Base-by-base conservation (phyloP, 2,329 filamentous ascomycete species). In the Penicillium brevicompactum region DNA sequence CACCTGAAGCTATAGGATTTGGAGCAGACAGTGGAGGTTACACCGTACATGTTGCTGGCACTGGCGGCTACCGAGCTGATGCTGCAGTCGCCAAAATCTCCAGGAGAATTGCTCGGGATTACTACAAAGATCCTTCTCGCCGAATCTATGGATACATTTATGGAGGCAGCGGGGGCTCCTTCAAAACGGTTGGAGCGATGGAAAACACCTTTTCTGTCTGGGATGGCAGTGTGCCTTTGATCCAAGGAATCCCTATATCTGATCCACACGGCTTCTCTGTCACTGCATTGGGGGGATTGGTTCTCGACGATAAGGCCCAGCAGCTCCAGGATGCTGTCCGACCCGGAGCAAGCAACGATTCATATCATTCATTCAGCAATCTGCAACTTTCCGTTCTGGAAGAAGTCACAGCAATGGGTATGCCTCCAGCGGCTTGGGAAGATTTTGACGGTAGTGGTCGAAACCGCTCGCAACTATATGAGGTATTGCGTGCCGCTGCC, bases 131-230 rank as follows among this genome's bases (percentile, higher is more conserved):
- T 2, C 34, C 34, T 4, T 31, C 22, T 10, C 18, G 44, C 44
- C 31, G 16, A 14, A 46, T 46, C 44, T 46, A 46, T 14, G 44
- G 44, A 3, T 46, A 46, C 24, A 46, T 46, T 4, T 46, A 46
- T 16, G 44, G 44, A 6, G 44, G 44, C 16, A 46, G 44, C 31
- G 44, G 44, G 2, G 44, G 44, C 11, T 46, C 44, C n/a, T 46
- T 46, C 22, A 46, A 46, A 14, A 46, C 44, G 5, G 44, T 46
- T 31, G 44, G 44, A 46, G 44, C 44, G 8, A 46, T 46, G 44
- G 44, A 46, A 31, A 46, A 46, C 14, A 46, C 44, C 14, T 7
- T 31, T 22, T 46, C 44, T 2, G 5, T 46, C 16, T 46, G 44
- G 44, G 44, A 46, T n/a, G 44, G 44, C 14, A 31, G 44, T 16